Base-by-base conservation (phyloP, 1,139 yeast species). In the Pneumocystis wakefieldiae region DNA sequence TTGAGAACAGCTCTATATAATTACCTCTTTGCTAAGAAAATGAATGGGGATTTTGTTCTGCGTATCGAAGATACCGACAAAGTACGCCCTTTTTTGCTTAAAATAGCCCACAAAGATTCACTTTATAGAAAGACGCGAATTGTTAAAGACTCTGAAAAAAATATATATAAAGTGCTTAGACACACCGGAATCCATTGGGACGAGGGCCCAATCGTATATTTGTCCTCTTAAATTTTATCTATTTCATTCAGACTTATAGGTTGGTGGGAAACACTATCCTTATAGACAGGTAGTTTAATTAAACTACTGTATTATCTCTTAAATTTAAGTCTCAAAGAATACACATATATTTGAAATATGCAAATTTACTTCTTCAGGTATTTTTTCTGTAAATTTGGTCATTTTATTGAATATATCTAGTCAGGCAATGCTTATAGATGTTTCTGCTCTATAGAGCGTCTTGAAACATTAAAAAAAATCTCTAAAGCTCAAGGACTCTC, bases 1-100 rank as follows among this genome's bases (percentile, higher is more conserved):
- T 73, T 94, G 61, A 76, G 99, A 71, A 92, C 99, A 0, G 97
- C 98, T 0, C 74, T 92, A 37, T 94, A 89, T 75, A 94, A 92
- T 73, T 92, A 85, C 70, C 74, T 92, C 38, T 76, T 88, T 35
- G 97, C 98, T 0, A 83, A 78, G 68, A 80, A 81, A 65, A 88
- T 96, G 0, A 82, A 83, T 0, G 98, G 98, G 0, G 81, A 82
- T 68, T 94, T 92, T 70, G 68, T 94, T 3, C 74, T 92, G 28
- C 79, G 99, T 59, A 74, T 92, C 24, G 99, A 92, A 72, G 98
- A 92, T 70, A 92, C 99, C 0, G 99, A 92, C 73, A 89, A 58
- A 48, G 55, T 48, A 17, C n/a, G 53, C 1, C 24, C 3, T 12
- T 48, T 48, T 48, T 12, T 24, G 35, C 8, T 37, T 14, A 29